phyloP scores from a whole-genome alignment of 2,329 filamentous ascomycete species.

The Aspergillus calidoustus region DNA sequence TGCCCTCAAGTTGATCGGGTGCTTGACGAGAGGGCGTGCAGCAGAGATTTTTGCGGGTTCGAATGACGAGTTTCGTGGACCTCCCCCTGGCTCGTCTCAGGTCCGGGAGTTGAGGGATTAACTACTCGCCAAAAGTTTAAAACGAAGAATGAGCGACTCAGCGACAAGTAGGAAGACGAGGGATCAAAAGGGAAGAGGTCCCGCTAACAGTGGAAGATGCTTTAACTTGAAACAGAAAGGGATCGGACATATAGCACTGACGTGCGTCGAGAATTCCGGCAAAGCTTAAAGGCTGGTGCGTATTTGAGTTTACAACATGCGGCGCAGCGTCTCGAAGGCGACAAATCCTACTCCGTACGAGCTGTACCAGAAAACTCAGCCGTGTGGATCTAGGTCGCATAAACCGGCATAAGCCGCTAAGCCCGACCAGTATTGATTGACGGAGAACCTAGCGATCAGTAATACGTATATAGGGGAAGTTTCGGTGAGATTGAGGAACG shows the following conservation, averaged over 20 bases:
- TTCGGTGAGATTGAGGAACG: not conserved
- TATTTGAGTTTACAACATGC: conserved; percentile 14
- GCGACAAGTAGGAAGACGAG: not conserved
- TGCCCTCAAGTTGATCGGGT: not conserved
- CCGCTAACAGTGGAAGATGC: not conserved
- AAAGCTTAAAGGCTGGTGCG: conserved; percentile 4
- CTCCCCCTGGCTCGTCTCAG: not conserved
- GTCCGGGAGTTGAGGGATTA: not conserved
- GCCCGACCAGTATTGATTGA: not conserved
- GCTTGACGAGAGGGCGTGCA: not conserved
- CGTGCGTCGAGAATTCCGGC: not conserved
- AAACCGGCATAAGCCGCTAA: not conserved
- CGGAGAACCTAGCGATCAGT: conserved; percentile 1
- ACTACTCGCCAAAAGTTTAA: conserved; percentile 2
- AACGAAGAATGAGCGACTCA: not conserved
- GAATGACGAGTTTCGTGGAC: not conserved
- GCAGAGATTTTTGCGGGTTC: not conserved
- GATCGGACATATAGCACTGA: not conserved
- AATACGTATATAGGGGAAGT: not conserved
- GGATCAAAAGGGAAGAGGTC: conserved; percentile 4
- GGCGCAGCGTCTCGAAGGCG: not conserved
- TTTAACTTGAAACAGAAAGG: conserved; percentile 4
- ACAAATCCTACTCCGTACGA: not conserved
- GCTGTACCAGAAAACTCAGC: conserved; percentile 3
- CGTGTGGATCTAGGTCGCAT: conserved; percentile 3